phyloP scores from a whole-genome alignment of 2,329 filamentous ascomycete species.

The Beauveria medogensis region DNA sequence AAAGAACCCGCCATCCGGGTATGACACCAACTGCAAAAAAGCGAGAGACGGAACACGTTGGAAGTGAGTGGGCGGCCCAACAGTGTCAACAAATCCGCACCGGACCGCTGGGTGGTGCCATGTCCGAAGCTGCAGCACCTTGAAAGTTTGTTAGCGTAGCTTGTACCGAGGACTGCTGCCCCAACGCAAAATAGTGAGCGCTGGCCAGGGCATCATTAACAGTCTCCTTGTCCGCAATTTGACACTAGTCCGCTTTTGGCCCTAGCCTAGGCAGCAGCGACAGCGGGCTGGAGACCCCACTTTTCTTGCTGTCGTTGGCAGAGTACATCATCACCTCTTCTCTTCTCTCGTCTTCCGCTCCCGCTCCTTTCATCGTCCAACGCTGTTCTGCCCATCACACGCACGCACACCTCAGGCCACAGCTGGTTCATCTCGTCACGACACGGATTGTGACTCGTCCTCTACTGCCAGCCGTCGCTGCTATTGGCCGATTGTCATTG shows the following conservation, averaged over 20 bases:
- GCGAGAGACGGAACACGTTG: not conserved
- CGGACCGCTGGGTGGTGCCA: slow-evolving; percentile 1
- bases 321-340: slow-evolving; percentile 13
- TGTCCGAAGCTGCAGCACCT: not conserved
- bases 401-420: slow-evolving; percentile 14
- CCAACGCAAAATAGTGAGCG: not conserved
- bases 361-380: not conserved
- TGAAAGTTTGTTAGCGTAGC: slow-evolving; percentile 12
- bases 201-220: slow-evolving; percentile 10
- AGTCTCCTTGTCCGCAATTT: not conserved
- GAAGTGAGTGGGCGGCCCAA: not conserved
- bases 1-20: too few species aligned
- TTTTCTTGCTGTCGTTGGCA: slow-evolving; percentile 13
- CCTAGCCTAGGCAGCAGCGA: slow-evolving; percentile 26
- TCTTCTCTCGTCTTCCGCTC: not conserved
- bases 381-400: slow-evolving; percentile 10
- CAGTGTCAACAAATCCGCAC: slow-evolving; percentile 1
- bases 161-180: slow-evolving; percentile 8
- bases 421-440: slow-evolving; percentile 1
- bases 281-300: slow-evolving; percentile 20
- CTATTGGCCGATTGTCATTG: not conserved
- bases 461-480: not conserved
- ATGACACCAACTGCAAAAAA: too few species aligned
- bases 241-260: slow-evolving; percentile 17
- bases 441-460: slow-evolving; percentile 4